Evolutionary conservation across 306 rosid genomes (phyloP), one percentile per base, ranked within the genome.

Genomic region (Fragaria vesca): DNA sequence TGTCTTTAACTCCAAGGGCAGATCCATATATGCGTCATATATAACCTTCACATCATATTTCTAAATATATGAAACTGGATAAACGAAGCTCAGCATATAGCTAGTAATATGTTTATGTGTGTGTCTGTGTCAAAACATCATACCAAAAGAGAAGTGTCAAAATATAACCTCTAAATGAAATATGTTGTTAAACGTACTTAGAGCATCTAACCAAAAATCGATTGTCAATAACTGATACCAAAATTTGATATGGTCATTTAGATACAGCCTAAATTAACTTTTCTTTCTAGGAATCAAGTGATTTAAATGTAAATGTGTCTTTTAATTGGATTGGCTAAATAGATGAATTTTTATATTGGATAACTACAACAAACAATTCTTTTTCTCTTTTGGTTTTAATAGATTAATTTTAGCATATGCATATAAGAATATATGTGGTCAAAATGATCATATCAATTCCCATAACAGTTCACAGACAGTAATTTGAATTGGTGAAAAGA

Each of bases 1-100:
- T 72, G 67, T 66, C 79, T 72, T 76, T 66, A 67, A 80, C 83
- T 83, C 86, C 66, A 79, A 73, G 73, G 62, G 21, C 58, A 20
- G 30, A 52, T 36, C 18, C 28, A 18, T 50, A 50, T 50, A 16
- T 15, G 28, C 28, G 3, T 55, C 62, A 7, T 20, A 55, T 8
- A 55, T n/a, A n/a, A 8, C 62, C 62, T 58, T 58, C 62, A 55
- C 60, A 54, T 6, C 3, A 18, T 54, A 54, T 54, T 18, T 54
- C 18, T 51, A 51, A 51, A 17, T 17, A 51, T 54, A 5, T 51
- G 21, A 51, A 51, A 51, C 18, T 51, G 18, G 60, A 54, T 54
- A 17, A 48, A 54, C 26, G 11, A 54, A 54, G 26, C 60, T 54
- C 26, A 0, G 26, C 26, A 54, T 18, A 54, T 52, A 17, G 46